phyloP scores from a whole-genome alignment of 176 grass and related monocot genomes.

The Bromus sterilis region DNA sequence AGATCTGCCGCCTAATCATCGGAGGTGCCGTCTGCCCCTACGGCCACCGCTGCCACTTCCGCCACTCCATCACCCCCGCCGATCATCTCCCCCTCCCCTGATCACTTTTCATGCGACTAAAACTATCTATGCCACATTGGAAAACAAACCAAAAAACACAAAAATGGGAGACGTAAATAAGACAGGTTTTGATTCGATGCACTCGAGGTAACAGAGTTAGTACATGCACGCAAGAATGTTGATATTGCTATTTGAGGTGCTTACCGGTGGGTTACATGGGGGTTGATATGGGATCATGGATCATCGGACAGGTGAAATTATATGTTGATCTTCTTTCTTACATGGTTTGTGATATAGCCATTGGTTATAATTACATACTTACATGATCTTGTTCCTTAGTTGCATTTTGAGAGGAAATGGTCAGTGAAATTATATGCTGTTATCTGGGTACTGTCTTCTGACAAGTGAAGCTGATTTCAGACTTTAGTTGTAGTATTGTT shows the following conservation, averaged over 20 bases:
- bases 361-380: conserved; percentile 11
- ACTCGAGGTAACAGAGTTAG: conserved; percentile 8
- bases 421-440: neutral
- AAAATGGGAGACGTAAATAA: conserved; percentile 10
- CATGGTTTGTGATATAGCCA: neutral
- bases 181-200: conserved; percentile 8
- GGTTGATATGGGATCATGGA: conserved; percentile 11
- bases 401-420: neutral
- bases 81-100: conserved; percentile 38
- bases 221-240: conserved; percentile 24
- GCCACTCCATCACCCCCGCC: conserved; percentile 60
- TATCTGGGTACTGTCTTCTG: neutral
- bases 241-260: conserved; percentile 34
- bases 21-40: conserved; percentile 74
- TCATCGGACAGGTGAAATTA: conserved; percentile 12
- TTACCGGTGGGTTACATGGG: neutral
- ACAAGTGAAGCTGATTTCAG: neutral
- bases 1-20: conserved; percentile 87
- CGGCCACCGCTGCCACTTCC: conserved; percentile 97
- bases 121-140: neutral
- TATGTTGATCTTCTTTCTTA: conserved; percentile 1
- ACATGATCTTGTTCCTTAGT: neutral
- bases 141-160: neutral
- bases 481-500: conserved; percentile 3
- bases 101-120: neutral